Evolutionary conservation across 2,329 filamentous ascomycete genomes (phyloP), one percentile per base, ranked within the genome.

Genomic region (Tricladium varicosporioides): DNA sequence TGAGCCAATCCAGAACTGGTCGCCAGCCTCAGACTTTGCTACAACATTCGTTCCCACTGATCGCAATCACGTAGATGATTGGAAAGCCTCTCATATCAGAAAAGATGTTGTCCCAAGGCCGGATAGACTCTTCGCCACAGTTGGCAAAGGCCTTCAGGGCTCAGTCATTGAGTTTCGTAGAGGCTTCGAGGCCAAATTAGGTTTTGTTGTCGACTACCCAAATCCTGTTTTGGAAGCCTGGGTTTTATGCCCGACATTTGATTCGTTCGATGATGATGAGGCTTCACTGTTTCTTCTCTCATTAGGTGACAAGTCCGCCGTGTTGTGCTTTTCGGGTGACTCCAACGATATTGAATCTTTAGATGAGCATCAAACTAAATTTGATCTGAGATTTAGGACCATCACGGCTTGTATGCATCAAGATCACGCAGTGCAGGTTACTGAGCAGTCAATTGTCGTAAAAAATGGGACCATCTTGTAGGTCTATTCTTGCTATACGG

Each of bases 121-220:
- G n/a, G 83, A 87, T 63, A 78, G 80, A 19, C 68, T 92, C 13
- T 91, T 89, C 71, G 81, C 82, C 18, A 86, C 85, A 45, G 86
- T 85, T 16, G 85, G 87, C 0, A 82, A 83, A 62, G 85, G 85
- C 0, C 72, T 74, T 1, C 80, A 78, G 31, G 88, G 88, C 9
- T 80, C 81, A 7, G 75, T 93, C 19, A 82, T 83, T 2, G 88
- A 93, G 66, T 77, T 90, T 60, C 81, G 88, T 60, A 78, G 84
- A 70, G 89, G 90, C 3, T 73, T 90, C 27, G 83, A 88, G 65
- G 89, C 87, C 15, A 83, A 81, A 55, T 83, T 90, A 62, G 84
- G 81, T 1, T 65, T 84, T 5, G 80, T 84, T 18, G 73, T 85
- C 10, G 78, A 82, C 18, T 79, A 77, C 45, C 73, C 72, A 7